Base-by-base conservation (phyloP, 768 basidiomycete genomes). In the Heimioporus sp. region DNA sequence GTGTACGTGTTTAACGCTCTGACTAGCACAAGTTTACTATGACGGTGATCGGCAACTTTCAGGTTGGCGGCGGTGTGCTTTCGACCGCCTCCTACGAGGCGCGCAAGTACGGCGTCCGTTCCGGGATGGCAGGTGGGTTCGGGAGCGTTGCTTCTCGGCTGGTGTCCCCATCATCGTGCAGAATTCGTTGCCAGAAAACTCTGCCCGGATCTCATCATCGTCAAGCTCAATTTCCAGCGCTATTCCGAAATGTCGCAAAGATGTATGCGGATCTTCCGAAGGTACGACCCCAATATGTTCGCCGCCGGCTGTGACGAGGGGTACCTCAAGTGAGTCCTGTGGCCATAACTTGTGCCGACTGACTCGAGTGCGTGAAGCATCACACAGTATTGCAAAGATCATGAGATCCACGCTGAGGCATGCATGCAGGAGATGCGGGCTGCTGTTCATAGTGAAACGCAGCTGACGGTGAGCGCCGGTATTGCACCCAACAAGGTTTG, bases 151-250 rank as follows among this genome's bases (percentile, higher is more conserved):
- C 30, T 11, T 40, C 13, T 39, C 10, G n/a, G 28, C 17, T 16
- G 21, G 4, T 16, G 20, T 37, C 20, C 16, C 35, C 24, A 46
- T 30, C 21, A 13, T 46, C 37, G 7, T 16, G 43, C 16, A 90
- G 94, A 84, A 46, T 96, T 94, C 67, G 85, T 98, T 40, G 96
- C 96, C 15, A 87, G 86, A 75, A 96, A 92, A 63, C 80, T 99
- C 10, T 98, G 94, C 65, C 94, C 97, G 4, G 82, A 93, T 9
- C 80, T 99, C 16, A 82, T 91, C 36, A 71, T 90, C 40, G 75
- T 95, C 39, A 65, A 70, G 3, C 78, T 76, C 49, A 79, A 82
- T 48, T 82, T 80, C 59, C 60, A 73, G 12, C 77, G 82, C 42
- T 92, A 92, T 57, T 73, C 71, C 28, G 86, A 89, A 54, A 79